phyloP scores from a whole-genome alignment of 495 filamentous ascomycete species.

The Bacidia rubella region DNA sequence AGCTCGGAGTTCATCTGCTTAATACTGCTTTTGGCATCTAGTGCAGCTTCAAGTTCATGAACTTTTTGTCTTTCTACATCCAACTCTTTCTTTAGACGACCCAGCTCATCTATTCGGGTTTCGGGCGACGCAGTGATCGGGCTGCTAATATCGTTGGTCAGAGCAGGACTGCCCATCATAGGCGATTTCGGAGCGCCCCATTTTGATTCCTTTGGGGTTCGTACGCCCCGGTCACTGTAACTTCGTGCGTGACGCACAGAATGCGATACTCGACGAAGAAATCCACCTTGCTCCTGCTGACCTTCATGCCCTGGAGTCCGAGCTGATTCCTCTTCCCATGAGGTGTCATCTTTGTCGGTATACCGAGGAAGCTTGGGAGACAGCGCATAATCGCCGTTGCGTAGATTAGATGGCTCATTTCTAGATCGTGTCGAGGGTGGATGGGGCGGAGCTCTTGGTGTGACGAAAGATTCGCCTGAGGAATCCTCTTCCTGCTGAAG shows the following conservation, averaged over 20 bases:
- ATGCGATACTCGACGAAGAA: conserved; percentile 79
- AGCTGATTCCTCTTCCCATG: conserved; percentile 82
- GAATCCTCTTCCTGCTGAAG: conserved; percentile 6
- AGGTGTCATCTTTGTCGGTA: conserved; percentile 62
- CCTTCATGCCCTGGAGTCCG: conserved; percentile 63
- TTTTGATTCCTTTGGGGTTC: conserved; percentile 34
- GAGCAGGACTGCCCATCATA: conserved; percentile 40
- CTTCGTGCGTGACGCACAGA: conserved; percentile 88
- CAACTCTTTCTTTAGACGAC: conserved; percentile 62
- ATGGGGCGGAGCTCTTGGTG: conserved; percentile 45
- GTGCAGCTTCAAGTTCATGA: conserved; percentile 63
- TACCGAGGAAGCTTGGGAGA: conserved; percentile 64
- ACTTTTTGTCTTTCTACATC: conserved; percentile 69
- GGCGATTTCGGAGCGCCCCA: conserved; percentile 56
- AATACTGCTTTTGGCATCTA: conserved; percentile 61
- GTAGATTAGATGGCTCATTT: conserved; percentile 22
- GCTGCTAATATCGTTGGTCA: conserved; percentile 55
- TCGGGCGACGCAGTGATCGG: conserved; percentile 52
- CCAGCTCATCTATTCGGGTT: conserved; percentile 50
- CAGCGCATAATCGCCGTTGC: conserved; percentile 21
- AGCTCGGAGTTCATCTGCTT: conserved; percentile 77
- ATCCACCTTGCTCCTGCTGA: conserved; percentile 42
- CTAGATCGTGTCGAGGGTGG: conserved; percentile 41
- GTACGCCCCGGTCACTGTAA: conserved; percentile 56
- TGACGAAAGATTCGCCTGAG: conserved; percentile 47